Evolutionary conservation across 228 moss, liverwort and hornwort genomes (phyloP).

Genomic region (Sphagnum fallax): DNA sequence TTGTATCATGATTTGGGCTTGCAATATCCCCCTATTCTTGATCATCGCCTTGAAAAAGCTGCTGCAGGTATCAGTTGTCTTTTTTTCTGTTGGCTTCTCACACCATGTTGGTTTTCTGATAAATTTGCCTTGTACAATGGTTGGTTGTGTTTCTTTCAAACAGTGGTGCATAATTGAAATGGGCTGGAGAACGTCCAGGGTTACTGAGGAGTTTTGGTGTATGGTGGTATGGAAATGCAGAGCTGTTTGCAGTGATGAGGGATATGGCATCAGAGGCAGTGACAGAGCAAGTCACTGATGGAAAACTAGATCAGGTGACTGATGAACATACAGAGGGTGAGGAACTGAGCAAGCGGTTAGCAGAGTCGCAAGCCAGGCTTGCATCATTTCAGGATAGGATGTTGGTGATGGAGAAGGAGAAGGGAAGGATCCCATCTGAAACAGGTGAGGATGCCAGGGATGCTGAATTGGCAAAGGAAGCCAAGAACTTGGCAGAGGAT

Average conservation of each 20-base stretch:
- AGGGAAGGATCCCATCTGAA: constrained; percentile 16
- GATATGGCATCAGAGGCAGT: constrained; percentile 35
- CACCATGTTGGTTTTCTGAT: background rate
- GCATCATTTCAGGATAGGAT: constrained; percentile 52
- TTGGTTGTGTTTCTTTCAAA: too few relatives aligned
- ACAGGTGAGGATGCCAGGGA: background rate
- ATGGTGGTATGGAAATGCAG: constrained; percentile 9
- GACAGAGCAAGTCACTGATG: constrained; percentile 12
- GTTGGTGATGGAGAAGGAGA: constrained; percentile 36
- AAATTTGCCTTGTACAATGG: background rate
- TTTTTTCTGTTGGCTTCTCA: background rate
- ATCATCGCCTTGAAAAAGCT: constrained; percentile 49
- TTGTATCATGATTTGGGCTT: constrained; percentile 86
- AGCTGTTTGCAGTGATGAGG: constrained; percentile 59
- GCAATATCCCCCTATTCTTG: constrained; percentile 70
- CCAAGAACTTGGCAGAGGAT: background rate
- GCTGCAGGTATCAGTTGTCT: constrained; percentile 20
- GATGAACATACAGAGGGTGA: constrained; percentile 26
- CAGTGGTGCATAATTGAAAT: background rate
- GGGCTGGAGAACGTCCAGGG: background rate
- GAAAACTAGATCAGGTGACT: constrained; percentile 17
- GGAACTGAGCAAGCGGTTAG: constrained; percentile 21
- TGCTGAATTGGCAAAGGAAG: background rate
- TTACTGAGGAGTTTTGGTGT: too few relatives aligned
- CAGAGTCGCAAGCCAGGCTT: constrained; percentile 50